Percentiles rank a stretch among this genome's conserved stretches.
phyloP scores from a whole-genome alignment of 108 stramenopile genomes.

The Licmophora abbreviata region DNA sequence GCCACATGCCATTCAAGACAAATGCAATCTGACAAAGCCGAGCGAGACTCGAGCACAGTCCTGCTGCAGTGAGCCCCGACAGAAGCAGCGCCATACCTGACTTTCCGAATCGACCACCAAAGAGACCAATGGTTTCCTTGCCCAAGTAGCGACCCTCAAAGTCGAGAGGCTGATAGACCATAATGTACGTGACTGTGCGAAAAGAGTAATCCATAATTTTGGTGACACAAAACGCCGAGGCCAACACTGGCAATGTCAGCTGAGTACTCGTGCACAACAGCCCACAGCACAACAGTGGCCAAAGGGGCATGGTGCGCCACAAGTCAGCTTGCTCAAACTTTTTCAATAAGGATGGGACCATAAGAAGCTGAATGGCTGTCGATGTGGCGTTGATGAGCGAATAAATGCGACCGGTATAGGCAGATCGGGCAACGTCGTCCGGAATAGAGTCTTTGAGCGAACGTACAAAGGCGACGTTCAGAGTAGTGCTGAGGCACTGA shows the following conservation, averaged over 20 bases:
- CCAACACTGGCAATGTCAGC: slow-evolving; percentile 59
- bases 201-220: slow-evolving; percentile 81
- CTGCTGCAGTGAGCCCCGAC: slow-evolving; percentile 61
- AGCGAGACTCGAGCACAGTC: too few relatives aligned
- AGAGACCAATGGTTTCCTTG: slow-evolving; percentile 82
- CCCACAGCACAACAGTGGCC: slow-evolving; percentile 24
- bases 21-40: slow-evolving; percentile 40
- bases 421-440: slow-evolving; percentile 57
- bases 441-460: slow-evolving; percentile 48
- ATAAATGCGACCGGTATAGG: slow-evolving; percentile 82
- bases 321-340: slow-evolving; percentile 45
- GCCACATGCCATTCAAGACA: slow-evolving; percentile 67
- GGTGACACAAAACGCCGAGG: slow-evolving; percentile 58
- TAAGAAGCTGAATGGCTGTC: slow-evolving; percentile 59
- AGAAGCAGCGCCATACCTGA: slow-evolving; percentile 60
- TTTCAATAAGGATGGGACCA: slow-evolving; percentile 58
- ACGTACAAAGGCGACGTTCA: slow-evolving; percentile 68
- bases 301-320: slow-evolving; percentile 63
- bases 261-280: slow-evolving; percentile 30
- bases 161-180: slow-evolving; percentile 82
- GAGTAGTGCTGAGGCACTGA: slow-evolving; percentile 68
- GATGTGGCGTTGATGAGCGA: slow-evolving; percentile 60
- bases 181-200: slow-evolving; percentile 75
- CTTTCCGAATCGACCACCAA: slow-evolving; percentile 84
- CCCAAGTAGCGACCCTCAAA: slow-evolving; percentile 78